Evolutionary conservation across 2,329 filamentous ascomycete genomes (phyloP).

Genomic region (Colletotrichum spinosum): DNA sequence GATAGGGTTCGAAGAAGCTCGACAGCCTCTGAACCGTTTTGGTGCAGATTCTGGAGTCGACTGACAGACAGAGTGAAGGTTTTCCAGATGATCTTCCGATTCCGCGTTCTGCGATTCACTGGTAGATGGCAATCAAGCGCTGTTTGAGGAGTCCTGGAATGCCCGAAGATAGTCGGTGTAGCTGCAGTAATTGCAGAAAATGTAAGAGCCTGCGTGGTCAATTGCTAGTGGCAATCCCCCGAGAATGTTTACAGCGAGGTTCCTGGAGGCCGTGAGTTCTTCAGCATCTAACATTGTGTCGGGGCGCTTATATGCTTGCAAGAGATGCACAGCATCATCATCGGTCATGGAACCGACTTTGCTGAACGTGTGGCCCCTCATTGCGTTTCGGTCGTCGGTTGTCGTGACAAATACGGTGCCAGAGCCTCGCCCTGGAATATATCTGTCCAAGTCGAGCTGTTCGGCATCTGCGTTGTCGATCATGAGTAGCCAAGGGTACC

Average conservation of each 20-base stretch:
- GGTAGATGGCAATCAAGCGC: not conserved
- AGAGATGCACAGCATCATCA: not conserved
- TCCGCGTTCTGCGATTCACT: not conserved
- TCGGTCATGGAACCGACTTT: not conserved
- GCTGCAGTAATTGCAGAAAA: not conserved
- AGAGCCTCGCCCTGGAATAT: not conserved
- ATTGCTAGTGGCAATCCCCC: not conserved
- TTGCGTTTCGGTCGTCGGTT: not conserved
- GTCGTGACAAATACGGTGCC: not conserved
- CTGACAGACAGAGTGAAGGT: not conserved
- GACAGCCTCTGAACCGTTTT: slow-evolving; percentile 1
- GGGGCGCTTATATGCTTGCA: not conserved
- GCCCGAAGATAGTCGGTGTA: not conserved
- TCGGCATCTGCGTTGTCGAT: not conserved
- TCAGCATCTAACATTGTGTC: not conserved
- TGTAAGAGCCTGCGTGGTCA: not conserved
- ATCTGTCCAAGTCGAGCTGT: not conserved
- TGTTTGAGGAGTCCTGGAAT: not conserved
- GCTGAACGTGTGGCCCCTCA: not conserved
- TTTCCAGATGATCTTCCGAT: not conserved
- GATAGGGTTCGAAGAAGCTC: slow-evolving; percentile 3
- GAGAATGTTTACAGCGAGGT: not conserved
- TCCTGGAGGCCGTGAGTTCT: not conserved
- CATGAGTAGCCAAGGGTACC: not conserved
- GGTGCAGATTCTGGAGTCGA: not conserved